Evolutionary conservation across 371 early-diverging fungal species (phyloP).

Genomic region (Mortierella sp.): DNA sequence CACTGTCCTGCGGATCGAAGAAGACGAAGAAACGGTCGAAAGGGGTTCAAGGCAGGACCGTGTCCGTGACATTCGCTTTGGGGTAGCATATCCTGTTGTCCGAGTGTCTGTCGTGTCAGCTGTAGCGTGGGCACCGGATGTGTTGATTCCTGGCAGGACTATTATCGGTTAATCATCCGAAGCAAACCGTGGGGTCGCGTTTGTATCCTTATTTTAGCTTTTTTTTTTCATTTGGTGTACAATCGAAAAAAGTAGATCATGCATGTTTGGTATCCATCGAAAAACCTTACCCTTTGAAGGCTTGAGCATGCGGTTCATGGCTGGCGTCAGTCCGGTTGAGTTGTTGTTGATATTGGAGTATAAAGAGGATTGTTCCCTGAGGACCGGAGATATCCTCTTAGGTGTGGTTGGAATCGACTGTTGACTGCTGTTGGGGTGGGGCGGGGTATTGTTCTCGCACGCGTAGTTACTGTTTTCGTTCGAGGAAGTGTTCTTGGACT

Average conservation of each 20-base stretch:
- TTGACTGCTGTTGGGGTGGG: background rate
- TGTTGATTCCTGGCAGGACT: background rate
- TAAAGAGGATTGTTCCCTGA: conserved; percentile 2
- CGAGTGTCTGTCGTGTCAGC: conserved; percentile 6
- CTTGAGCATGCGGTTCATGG: conserved; percentile 34
- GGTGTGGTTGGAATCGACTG: conserved; percentile 17
- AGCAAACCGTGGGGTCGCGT: background rate
- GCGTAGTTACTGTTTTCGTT: background rate
- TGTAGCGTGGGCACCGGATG: background rate
- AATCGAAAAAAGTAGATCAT: conserved; percentile 7
- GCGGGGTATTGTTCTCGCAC: conserved; percentile 1
- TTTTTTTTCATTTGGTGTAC: background rate
- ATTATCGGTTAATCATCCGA: background rate
- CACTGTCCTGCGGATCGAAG: conserved; percentile 4
- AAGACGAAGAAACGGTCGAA: background rate
- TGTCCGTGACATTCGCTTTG: conserved; percentile 23
- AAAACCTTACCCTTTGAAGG: conserved; percentile 19
- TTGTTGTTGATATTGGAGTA: conserved; percentile 15
- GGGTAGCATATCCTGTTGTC: conserved; percentile 14
- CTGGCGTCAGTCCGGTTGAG: conserved; percentile 42
- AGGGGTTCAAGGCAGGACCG: conserved; percentile 8
- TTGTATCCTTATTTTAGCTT: background rate
- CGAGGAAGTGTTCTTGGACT: background rate
- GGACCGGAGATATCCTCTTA: background rate
- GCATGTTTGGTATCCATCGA: background rate